Conservation (phyloP, 1,284 basidiomycete species). For the Rugosomyces carneus region DNA sequence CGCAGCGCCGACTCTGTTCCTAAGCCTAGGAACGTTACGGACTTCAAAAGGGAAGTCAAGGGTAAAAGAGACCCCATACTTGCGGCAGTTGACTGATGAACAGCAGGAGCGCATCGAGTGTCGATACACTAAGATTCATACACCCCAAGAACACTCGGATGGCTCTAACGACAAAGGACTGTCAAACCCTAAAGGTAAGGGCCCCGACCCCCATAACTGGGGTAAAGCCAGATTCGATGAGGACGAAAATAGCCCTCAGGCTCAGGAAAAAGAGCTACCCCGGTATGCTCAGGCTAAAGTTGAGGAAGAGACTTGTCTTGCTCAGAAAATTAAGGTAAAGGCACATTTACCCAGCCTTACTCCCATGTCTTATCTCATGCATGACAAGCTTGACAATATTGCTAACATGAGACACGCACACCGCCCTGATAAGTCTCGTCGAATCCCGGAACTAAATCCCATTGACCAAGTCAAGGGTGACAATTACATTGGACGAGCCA, state of each 20-base stretch:
- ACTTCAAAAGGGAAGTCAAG: background rate
- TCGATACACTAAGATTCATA: background rate
- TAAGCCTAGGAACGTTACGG: too few species aligned
- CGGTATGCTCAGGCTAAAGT: conserved; percentile 4
- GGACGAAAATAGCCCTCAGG: too few species aligned
- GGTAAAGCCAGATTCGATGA: conserved; percentile 3
- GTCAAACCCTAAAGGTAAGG: conserved; percentile 10
- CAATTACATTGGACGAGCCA: too few species aligned
- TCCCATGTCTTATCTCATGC: background rate
- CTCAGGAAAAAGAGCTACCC: conserved; percentile 1
- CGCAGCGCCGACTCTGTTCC: too few species aligned
- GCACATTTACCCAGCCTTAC: background rate
- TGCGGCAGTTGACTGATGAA: background rate
- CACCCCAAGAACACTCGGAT: background rate
- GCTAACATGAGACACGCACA: background rate
- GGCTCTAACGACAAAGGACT: conserved; percentile 2
- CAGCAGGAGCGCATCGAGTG: background rate
- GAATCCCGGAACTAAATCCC: background rate
- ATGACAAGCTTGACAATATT: background rate
- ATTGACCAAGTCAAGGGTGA: background rate
- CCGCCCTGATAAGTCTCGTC: background rate
- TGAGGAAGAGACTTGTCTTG: conserved; percentile 1
- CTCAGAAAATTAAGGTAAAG: conserved; percentile 1
- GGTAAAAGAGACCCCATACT: background rate
- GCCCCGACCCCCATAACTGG: conserved; percentile 11